Conservation (phyloP, 1,284 basidiomycete genomes). For the Heterobasidion parviporum region DNA sequence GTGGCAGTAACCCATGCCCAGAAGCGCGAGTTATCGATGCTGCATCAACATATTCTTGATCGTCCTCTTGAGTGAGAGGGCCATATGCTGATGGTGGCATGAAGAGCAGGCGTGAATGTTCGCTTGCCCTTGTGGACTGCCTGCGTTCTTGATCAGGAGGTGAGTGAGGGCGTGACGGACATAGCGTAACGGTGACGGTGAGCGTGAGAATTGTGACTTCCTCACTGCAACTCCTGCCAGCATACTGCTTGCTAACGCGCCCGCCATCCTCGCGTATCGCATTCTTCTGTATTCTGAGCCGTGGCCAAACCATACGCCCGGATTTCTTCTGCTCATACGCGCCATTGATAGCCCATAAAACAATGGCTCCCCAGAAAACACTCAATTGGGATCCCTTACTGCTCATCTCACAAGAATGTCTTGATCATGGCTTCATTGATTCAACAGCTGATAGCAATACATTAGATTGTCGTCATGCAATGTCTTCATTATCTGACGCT, state of each 20-base stretch:
- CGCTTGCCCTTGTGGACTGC: neutral
- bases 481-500: constrained; percentile 88
- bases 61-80: constrained; percentile 11
- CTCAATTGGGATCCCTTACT: constrained; percentile 49
- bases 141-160: neutral
- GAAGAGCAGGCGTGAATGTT: neutral
- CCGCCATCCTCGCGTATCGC: too few species aligned
- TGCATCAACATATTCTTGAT: neutral
- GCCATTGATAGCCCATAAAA: neutral
- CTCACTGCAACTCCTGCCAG: too few species aligned
- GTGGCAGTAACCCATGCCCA: neutral
- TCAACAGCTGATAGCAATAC: constrained; percentile 2
- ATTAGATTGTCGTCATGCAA: constrained; percentile 86
- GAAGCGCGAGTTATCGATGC: neutral
- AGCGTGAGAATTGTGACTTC: too few species aligned
- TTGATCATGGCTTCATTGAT: neutral
- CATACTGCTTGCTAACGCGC: too few species aligned
- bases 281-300: too few species aligned
- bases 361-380: constrained; percentile 1
- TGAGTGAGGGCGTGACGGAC: too few species aligned
- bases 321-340: too few species aligned
- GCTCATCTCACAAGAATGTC: constrained; percentile 58
- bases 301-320: too few species aligned
- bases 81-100: constrained; percentile 10
- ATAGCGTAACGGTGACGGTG: too few species aligned